Evolutionary conservation across 2,329 filamentous ascomycete genomes (phyloP).

Genomic region (Colletotrichum sp.): DNA sequence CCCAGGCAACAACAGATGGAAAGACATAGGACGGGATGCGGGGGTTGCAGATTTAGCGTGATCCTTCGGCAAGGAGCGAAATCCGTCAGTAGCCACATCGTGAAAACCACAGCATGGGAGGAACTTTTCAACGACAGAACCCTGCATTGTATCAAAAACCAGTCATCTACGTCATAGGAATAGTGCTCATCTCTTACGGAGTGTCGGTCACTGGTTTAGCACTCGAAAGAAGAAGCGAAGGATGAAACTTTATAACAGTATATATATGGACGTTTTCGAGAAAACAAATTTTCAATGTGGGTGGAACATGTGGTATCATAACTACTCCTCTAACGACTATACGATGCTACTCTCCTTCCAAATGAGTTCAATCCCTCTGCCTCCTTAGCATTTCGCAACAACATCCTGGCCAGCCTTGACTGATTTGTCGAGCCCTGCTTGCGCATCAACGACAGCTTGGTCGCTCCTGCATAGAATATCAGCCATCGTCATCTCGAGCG

Average conservation of each 20-base stretch:
- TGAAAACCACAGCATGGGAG: background rate
- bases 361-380: background rate
- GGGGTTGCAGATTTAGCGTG: background rate
- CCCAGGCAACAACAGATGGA: background rate
- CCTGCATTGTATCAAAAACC: background rate
- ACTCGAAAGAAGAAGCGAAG: background rate
- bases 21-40: background rate
- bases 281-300: background rate
- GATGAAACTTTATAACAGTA: background rate
- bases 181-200: fast-evolving
- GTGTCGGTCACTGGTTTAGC: background rate
- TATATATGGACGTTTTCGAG: background rate
- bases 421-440: background rate
- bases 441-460: background rate
- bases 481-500: background rate
- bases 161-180: background rate
- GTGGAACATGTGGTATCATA: background rate
- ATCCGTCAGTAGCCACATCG: background rate
- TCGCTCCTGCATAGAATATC: background rate
- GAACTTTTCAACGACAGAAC: background rate
- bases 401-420: background rate
- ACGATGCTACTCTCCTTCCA: background rate
- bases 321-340: background rate
- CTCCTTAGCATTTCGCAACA: background rate
- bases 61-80: background rate